Percentiles rank a stretch among this genome's conserved stretches.
These are phyloP conservation scores for Alternaria burnsii DNA, from an alignment of 2,329 filamentous ascomycete genomes.

Conservation along the genomic window DNA sequence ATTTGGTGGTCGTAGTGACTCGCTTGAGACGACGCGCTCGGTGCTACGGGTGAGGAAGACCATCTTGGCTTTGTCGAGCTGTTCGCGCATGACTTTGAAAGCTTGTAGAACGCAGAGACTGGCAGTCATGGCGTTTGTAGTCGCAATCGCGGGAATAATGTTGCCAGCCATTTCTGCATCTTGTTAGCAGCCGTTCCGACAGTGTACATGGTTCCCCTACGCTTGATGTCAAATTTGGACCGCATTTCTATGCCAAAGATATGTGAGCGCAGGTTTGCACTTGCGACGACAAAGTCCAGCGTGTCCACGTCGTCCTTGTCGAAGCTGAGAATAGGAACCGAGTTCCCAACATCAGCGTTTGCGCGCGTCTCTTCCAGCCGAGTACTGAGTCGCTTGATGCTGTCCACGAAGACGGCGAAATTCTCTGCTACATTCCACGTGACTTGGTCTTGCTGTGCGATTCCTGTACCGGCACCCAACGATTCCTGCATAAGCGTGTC, in stretches of 20 bases:
- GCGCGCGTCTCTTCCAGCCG: constrained; percentile 73
- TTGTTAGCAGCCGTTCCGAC: constrained; percentile 10
- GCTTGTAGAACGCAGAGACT: constrained; percentile 90
- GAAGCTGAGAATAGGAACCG: constrained; percentile 75
- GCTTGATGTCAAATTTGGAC: constrained; percentile 95
- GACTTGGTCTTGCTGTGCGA: constrained; percentile 73
- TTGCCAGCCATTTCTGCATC: constrained; percentile 90
- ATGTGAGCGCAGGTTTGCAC: constrained; percentile 85
- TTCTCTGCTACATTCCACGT: constrained; percentile 87
- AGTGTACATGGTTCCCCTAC: constrained; percentile 48
- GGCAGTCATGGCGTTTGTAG: constrained; percentile 95
- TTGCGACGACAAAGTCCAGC: constrained; percentile 90
- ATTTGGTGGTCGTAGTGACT: constrained; percentile 71
- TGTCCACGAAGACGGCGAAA: constrained; percentile 84
- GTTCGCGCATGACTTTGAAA: constrained; percentile 83
- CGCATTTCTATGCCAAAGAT: constrained; percentile 90
- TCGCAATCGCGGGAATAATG: constrained; percentile 98
- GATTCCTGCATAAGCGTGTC: constrained; percentile 66
- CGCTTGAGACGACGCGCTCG: constrained; percentile 66
- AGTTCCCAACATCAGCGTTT: constrained; percentile 58
- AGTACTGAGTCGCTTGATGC: constrained; percentile 77
- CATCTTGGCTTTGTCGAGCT: constrained; percentile 76
- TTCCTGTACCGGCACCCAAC: constrained; percentile 59
- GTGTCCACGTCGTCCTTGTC: constrained; percentile 98
- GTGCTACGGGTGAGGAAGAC: constrained; percentile 79